phyloP scores from a whole-genome alignment of 306 rosid species.

The Fragaria ananassa region DNA sequence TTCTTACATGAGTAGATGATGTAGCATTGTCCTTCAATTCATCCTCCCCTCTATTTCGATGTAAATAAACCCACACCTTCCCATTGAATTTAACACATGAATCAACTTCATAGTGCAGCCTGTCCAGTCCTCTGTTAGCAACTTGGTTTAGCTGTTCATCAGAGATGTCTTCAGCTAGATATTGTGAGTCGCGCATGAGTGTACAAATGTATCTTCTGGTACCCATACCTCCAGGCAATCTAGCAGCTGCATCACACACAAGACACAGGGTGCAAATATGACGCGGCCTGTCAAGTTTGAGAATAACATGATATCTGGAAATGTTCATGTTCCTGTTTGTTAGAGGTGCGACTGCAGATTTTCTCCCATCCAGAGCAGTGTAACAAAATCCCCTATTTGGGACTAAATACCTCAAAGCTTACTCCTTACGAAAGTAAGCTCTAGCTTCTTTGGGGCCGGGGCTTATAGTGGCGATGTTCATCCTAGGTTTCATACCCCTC shows the following conservation, averaged over 20 bases:
- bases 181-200: constrained; percentile 61
- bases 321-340: constrained; percentile 43
- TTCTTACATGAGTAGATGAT: constrained; percentile 43
- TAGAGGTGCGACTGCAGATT: constrained; percentile 68
- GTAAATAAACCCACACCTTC: constrained; percentile 67
- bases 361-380: constrained; percentile 63
- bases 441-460: constrained; percentile 61
- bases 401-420: constrained; percentile 60
- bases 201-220: constrained; percentile 70
- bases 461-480: constrained; percentile 55
- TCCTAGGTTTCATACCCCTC: constrained; percentile 45
- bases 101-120: constrained; percentile 67
- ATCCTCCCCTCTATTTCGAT: constrained; percentile 64
- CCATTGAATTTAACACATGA: constrained; percentile 63
- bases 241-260: constrained; percentile 71
- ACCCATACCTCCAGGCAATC: constrained; percentile 75
- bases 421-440: constrained; percentile 58
- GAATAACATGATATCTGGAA: constrained; percentile 60
- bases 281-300: constrained; percentile 55
- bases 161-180: constrained; percentile 55
- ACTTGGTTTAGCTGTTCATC: constrained; percentile 54
- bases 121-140: constrained; percentile 58
- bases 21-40: constrained; percentile 72
- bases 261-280: constrained; percentile 61
- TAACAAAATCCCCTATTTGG: constrained; percentile 64